phyloP scores from a whole-genome alignment of 306 rosid genomes.

The Lathyrus tuberosus region DNA sequence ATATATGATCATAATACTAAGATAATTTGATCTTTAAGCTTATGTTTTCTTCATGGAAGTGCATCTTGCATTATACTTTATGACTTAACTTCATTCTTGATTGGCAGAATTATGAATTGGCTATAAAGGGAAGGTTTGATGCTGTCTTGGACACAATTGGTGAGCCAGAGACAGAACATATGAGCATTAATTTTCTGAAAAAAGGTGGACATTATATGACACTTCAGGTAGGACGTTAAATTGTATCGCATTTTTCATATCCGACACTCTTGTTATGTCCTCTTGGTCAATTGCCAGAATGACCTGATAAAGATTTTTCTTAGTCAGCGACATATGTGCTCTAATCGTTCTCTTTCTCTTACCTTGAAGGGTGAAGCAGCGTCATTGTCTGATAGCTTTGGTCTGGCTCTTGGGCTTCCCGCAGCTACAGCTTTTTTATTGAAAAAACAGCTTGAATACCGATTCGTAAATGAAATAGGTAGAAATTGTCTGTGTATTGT shows the following conservation, averaged over 20 bases:
- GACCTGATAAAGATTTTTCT: slow-evolving; percentile 23
- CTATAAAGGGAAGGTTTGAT: slow-evolving; percentile 84
- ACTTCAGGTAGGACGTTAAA: slow-evolving; percentile 75
- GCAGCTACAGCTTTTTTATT: slow-evolving; percentile 54
- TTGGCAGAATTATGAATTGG: slow-evolving; percentile 65
- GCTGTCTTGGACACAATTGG: slow-evolving; percentile 98
- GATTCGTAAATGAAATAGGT: slow-evolving; percentile 82
- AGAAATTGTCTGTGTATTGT: slow-evolving; percentile 21
- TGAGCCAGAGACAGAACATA: slow-evolving; percentile 72
- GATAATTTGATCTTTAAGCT: slow-evolving; percentile 19
- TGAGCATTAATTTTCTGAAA: slow-evolving; percentile 72
- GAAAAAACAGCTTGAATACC: slow-evolving; percentile 69
- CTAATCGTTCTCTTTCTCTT: slow-evolving; percentile 38
- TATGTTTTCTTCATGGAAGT: slow-evolving; percentile 18
- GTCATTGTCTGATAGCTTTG: slow-evolving; percentile 74
- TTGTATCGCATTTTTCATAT: slow-evolving; percentile 33
- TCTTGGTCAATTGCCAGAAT: slow-evolving; percentile 18
- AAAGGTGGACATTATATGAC: slow-evolving; percentile 98
- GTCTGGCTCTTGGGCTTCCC: slow-evolving; percentile 78
- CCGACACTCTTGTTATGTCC: slow-evolving; percentile 19
- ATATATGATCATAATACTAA: background rate
- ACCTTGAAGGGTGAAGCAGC: slow-evolving; percentile 86
- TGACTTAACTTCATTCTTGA: slow-evolving; percentile 33
- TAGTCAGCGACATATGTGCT: slow-evolving; percentile 15
- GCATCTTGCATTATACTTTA: slow-evolving; percentile 27